Evolutionary conservation across 257 asterid species (phyloP).

Genomic region (Scutellaria barbata): DNA sequence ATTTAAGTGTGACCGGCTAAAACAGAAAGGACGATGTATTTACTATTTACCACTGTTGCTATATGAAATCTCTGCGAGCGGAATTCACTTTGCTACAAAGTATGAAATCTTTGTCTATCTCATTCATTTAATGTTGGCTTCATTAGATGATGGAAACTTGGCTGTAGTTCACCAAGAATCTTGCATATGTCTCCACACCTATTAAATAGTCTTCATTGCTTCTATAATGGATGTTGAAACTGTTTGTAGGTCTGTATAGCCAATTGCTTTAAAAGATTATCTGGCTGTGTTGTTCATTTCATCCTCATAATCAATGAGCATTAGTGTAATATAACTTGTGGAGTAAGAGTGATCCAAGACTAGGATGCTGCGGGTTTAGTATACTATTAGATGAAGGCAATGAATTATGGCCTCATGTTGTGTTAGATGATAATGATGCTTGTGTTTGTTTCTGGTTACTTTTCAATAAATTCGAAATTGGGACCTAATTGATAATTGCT

Average conservation of each 20-base stretch:
- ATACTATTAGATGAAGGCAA: too few species aligned
- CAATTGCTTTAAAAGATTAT: background rate
- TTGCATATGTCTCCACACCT: background rate
- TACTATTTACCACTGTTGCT: conserved; percentile 37
- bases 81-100: background rate
- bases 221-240: background rate
- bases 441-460: background rate
- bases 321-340: background rate
- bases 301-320: background rate
- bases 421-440: background rate
- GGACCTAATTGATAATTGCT: background rate
- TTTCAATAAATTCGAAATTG: background rate
- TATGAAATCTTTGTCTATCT: background rate
- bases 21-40: conserved; percentile 38
- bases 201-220: conserved; percentile 2
- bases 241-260: background rate
- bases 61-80: conserved; percentile 30
- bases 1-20: conserved; percentile 36
- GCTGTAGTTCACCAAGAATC: background rate
- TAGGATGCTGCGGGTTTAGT: too few species aligned
- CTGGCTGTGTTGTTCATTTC: background rate
- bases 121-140: conserved; percentile 15
- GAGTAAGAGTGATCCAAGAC: background rate
- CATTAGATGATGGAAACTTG: background rate
- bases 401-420: background rate